A percentile compares a stretch with the other conserved stretches of the same genome.
Evolutionary conservation across 2,329 filamentous ascomycete species (phyloP).

Genomic region (Venturia aucupariae): DNA sequence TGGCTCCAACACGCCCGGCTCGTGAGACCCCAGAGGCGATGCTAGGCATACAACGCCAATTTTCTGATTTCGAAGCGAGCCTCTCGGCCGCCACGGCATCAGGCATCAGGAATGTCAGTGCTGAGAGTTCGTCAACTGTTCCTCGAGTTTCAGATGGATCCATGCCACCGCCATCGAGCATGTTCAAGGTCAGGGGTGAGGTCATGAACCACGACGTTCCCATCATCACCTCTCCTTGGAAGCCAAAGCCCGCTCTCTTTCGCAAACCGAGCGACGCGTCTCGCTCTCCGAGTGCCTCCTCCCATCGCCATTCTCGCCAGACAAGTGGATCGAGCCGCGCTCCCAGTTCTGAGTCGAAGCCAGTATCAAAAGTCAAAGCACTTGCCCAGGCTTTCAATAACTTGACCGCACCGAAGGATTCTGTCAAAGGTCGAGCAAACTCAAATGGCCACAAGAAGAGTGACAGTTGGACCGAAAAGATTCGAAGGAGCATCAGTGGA

Average conservation of each 20-base stretch:
- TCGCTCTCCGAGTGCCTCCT: background rate
- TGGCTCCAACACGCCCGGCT: background rate
- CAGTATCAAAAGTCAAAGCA: background rate
- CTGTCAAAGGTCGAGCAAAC: background rate
- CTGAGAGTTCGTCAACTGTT: background rate
- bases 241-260: background rate
- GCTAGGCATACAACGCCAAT: background rate
- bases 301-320: background rate
- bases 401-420: background rate
- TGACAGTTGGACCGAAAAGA: slow-evolving; percentile 2
- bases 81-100: background rate
- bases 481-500: background rate
- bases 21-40: background rate
- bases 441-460: background rate
- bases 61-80: background rate
- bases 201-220: background rate
- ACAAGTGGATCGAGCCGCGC: background rate
- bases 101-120: background rate
- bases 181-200: background rate
- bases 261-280: background rate
- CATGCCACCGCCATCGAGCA: background rate
- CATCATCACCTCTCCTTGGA: background rate
- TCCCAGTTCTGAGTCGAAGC: background rate
- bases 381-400: background rate
- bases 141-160: background rate